Base-by-base conservation (phyloP, 371 early-diverging fungal genomes). In the Mortierella sp. region DNA sequence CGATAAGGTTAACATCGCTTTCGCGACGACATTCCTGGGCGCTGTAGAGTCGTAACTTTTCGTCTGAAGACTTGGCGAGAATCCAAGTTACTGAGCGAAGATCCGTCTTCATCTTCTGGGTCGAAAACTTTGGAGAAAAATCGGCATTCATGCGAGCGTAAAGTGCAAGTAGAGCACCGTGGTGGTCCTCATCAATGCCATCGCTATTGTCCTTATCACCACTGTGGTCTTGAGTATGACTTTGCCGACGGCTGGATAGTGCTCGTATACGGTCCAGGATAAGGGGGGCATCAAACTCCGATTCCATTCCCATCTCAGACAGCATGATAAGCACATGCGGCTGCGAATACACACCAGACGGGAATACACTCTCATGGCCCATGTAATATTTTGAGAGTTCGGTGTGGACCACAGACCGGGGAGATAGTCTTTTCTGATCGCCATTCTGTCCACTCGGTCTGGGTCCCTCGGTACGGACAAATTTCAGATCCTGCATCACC, bases 281-380 rank as follows among this genome's bases (percentile, higher is more conserved):
- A 47, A 71, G 53, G 4, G 23, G 24, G 3, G 47, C 30, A 46
- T 61, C 47, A 19, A 71, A 64, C 4, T 6, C 28, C 14, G 61
- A 54, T 13, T 10, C 19, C 64, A 65, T 71, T 0, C 72, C 66
- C 14, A 64, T 57, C 12, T 59, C 57, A 3, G 31, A 23, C 14
- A 71, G 53, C 23, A 61, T 57, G 7, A 23, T 27, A 5, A 57
- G 24, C 24, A 57, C 34, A 34, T 4, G 19, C 2, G 46, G 9
- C 13, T 59, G 23, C 0, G 57, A 24, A 34, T 71, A 71, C 10
- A 56, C 16, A 2, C 72, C 72, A 7, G 8, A 19, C 0, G 72
- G 66, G 30, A 71, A 71, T 3, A 71, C 55, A 8, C 6, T 21
- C 24, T 71, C 72, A 12, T 45, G 34, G 1, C 52, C 34, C n/a